phyloP scores from a whole-genome alignment of 306 rosid genomes.

The Castanea mollissima region DNA sequence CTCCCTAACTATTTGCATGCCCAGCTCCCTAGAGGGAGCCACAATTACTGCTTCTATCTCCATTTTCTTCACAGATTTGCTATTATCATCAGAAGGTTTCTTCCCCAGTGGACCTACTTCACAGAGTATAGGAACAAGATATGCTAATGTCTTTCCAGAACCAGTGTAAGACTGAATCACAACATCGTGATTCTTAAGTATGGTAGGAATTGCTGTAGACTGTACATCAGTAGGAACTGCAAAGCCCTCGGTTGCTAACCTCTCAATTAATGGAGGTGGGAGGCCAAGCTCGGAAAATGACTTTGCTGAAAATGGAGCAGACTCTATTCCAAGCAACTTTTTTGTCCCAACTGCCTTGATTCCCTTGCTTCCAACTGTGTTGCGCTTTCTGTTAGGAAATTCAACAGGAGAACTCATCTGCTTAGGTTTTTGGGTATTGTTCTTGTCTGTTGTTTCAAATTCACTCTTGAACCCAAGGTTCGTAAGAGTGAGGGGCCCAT shows the following conservation, averaged over 20 bases:
- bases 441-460: slow-evolving; percentile 26
- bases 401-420: slow-evolving; percentile 35
- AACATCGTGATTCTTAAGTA: slow-evolving; percentile 65
- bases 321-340: slow-evolving; percentile 40
- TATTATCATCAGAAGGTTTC: slow-evolving; percentile 22
- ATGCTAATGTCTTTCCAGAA: slow-evolving; percentile 89
- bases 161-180: slow-evolving; percentile 97
- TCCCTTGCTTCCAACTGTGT: slow-evolving; percentile 31
- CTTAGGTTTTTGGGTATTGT: slow-evolving; percentile 34
- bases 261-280: slow-evolving; percentile 55
- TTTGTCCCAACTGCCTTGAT: slow-evolving; percentile 30
- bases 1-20: slow-evolving; percentile 98
- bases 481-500: slow-evolving; percentile 53
- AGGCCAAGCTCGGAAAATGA: slow-evolving; percentile 87
- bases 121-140: slow-evolving; percentile 78
- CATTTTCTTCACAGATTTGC: slow-evolving; percentile 49
- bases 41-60: slow-evolving; percentile 81
- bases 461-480: slow-evolving; percentile 47
- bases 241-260: slow-evolving; percentile 74
- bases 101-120: slow-evolving; percentile 62
- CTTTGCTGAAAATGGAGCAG: slow-evolving; percentile 63
- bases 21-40: slow-evolving; percentile 97
- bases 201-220: slow-evolving; percentile 77
- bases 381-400: slow-evolving; percentile 42
- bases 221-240: slow-evolving; percentile 82